Base-by-base conservation (phyloP, 768 basidiomycete species). In the Mycena leptocephala region DNA sequence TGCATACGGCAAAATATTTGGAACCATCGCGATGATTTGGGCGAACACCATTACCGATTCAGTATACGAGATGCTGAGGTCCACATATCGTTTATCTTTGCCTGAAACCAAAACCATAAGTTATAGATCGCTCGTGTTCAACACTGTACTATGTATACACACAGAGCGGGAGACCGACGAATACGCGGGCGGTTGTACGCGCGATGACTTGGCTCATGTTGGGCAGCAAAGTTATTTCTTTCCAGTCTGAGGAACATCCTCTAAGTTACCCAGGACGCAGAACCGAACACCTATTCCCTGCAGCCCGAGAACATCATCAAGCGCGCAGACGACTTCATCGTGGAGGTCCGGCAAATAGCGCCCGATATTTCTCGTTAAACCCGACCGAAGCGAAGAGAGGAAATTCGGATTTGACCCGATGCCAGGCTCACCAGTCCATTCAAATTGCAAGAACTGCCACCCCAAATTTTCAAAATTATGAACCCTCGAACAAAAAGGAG, bases 141-240 rank as follows among this genome's bases (percentile, higher is more conserved):
- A 7, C 7, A 39, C 37, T 39, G 37, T 7, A 39, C 7, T 39
- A 14, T 7, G 8, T 16, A n/a, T 35, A 64, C 71, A 7, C 22
- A 72, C 71, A 72, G 18, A 72, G 71, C 7, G 71, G 71, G 16
- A 72, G 62, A 0, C 71, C 71, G 10, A 72, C 71, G 18, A 72
- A 65, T 2, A 65, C 3, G 26, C 71, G 62, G 37, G 37, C 53
- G 37, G 8, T 64, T 2, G 22, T 33, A 13, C 71, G 62, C 1
- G 62, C 61, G 3, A 72, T 20, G 18, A 55, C 22, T 5, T 32
- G 48, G 37, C 64, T 39, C 1, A 56, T 26, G 24, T 11, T 28
- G n/a, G 58, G 70, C 18, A 71, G 3, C 20, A 71, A 43, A 2
- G 14, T 37, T 9, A 71, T 26, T 2, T 32, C 6, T n/a, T 62